Evolutionary conservation across 805 yeast species (phyloP), one percentile per base, ranked within the genome.

Genomic region (Blastobotrys robertii): DNA sequence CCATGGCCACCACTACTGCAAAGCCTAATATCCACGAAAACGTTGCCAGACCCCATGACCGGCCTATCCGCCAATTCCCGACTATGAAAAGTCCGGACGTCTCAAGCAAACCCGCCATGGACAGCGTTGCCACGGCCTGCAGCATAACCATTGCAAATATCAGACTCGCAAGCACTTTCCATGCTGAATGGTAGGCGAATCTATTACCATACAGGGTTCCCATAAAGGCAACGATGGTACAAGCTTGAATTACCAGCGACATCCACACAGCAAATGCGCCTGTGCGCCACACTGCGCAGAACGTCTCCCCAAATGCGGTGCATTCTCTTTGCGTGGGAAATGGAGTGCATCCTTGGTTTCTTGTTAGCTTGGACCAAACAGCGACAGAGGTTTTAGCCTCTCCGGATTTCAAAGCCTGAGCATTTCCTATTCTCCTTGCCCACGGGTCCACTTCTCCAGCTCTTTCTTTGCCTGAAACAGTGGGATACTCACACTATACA

Each of bases 271-370:
- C 39, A 38, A 59, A 59, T 9, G 50, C 44, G 2, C 55, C 50
- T 4, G 58, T 55, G 14, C 51, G 43, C 64, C 64, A 59, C 8
- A 44, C 44, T 3, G 55, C 59, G 39, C 63, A 58, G 42, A 57
- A 55, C 43, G 10, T 44, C 41, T 25, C 43, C 19, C 46, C 58
- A 37, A 15, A 16, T 16, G 13, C 31, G 4, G 42, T 50, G 48
- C 39, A 56, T 35, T 29, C 45, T 34, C 12, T 31, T 31, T 34
- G 30, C 13, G 45, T 41, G 7, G 63, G 63, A 35, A 58, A 58
- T 30, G 44, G 40, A 4, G 40, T 31, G 34, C 51, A 47, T 16
- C 14, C 39, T 10, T 43, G 39, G 25, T 19, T 19, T 19, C 25
- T 19, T 19, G 37, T 34, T 32, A 8, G 14, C 22, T 15, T 35